Percentiles rank a stretch among this genome's conserved stretches.
These are phyloP conservation scores for Musa beccarii DNA, from an alignment of 176 grass and related monocot species.

Conservation along the genomic window DNA sequence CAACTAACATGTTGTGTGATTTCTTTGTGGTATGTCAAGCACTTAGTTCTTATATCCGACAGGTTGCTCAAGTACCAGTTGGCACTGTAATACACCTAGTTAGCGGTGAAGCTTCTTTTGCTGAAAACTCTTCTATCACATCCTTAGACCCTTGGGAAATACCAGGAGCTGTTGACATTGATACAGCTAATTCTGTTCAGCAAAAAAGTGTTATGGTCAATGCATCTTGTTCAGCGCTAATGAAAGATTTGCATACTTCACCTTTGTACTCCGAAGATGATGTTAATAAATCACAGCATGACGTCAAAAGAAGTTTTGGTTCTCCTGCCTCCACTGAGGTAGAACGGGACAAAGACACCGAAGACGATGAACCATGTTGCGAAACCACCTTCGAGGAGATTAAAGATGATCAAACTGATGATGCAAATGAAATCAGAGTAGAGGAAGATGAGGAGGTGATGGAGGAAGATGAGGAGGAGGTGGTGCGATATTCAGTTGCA, in stretches of 20 bases:
- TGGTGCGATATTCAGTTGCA: constrained; percentile 48
- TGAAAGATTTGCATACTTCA: constrained; percentile 15
- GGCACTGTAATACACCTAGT: constrained; percentile 93
- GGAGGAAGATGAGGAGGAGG: constrained; percentile 30
- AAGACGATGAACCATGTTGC: neutral
- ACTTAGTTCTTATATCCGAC: constrained; percentile 14
- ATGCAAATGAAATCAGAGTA: constrained; percentile 2
- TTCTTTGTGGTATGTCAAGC: neutral
- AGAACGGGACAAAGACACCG: constrained; percentile 1
- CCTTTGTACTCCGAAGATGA: neutral
- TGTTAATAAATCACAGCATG: neutral
- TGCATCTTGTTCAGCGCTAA: neutral
- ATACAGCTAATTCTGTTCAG: constrained; percentile 16
- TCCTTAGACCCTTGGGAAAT: constrained; percentile 69
- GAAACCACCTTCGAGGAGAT: neutral
- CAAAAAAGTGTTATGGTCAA: neutral
- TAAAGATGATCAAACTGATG: neutral
- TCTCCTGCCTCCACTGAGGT: neutral
- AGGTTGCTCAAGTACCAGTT: constrained; percentile 68
- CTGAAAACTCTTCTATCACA: constrained; percentile 33
- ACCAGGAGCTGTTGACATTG: constrained; percentile 25
- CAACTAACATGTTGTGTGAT: neutral
- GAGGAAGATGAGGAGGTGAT: neutral
- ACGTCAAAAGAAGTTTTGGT: neutral
- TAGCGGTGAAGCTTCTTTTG: constrained; percentile 40